These are phyloP conservation scores for Secale cereale DNA, from an alignment of 176 grass and related monocot genomes.

Conservation along the genomic window DNA sequence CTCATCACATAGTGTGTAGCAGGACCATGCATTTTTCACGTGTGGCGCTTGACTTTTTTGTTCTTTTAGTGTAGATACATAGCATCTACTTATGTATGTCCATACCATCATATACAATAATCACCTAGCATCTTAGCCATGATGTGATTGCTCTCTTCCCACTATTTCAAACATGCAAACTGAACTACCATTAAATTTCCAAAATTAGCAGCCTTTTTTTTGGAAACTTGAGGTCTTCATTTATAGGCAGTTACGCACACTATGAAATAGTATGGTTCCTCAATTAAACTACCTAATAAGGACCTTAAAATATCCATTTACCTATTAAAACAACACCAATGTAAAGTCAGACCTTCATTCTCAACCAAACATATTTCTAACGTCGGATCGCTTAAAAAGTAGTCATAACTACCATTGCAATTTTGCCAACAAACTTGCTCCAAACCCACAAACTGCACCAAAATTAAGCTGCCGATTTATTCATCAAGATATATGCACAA, in stretches of 20 bases:
- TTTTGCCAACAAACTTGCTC: not conserved
- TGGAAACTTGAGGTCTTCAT: not conserved
- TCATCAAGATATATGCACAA: not conserved
- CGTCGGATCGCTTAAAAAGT: not conserved
- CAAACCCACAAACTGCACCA: not conserved
- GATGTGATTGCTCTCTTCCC: not conserved
- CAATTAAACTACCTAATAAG: not conserved
- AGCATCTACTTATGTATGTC: slow-evolving; percentile 16
- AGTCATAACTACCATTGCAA: not conserved
- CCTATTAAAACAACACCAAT: not conserved
- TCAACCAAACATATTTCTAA: not conserved
- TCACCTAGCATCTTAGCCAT: not conserved
- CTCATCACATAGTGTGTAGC: too few species aligned
- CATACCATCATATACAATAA: not conserved
- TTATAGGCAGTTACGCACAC: not conserved
- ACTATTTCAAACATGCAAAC: not conserved
- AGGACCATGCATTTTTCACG: not conserved
- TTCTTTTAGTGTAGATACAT: not conserved
- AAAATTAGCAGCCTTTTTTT: not conserved
- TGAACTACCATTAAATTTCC: slow-evolving; percentile 3
- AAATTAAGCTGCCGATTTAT: not conserved
- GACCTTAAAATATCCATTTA: not conserved
- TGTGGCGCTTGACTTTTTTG: not conserved
- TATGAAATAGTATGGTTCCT: not conserved
- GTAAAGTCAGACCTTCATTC: not conserved